Conservation (phyloP, 2,329 filamentous ascomycete genomes). For the Penicillium palitans region DNA sequence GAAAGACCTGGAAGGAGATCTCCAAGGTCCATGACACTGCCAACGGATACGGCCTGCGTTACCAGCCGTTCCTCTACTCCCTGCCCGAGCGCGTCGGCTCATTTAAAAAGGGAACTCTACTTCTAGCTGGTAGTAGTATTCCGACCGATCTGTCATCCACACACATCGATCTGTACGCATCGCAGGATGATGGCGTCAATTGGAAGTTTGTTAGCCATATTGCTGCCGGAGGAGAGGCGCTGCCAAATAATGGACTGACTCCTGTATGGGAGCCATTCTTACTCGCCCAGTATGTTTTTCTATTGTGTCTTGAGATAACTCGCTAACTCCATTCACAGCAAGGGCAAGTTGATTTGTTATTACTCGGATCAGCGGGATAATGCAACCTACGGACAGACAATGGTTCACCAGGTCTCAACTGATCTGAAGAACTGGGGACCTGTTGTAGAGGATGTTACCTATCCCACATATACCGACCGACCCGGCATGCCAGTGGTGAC, state of each 20-base stretch:
- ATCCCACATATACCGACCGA: slow-evolving; percentile 58
- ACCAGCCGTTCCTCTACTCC: slow-evolving; percentile 68
- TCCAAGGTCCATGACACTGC: slow-evolving; percentile 63
- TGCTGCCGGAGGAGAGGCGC: slow-evolving; percentile 62
- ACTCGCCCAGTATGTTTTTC: slow-evolving; percentile 47
- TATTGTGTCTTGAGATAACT: too few species aligned
- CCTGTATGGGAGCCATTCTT: slow-evolving; percentile 75
- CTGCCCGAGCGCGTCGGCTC: slow-evolving; percentile 59
- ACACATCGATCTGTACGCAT: slow-evolving; percentile 69
- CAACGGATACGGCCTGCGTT: slow-evolving; percentile 65
- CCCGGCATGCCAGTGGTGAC: slow-evolving; percentile 69
- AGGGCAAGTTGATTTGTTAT: slow-evolving; percentile 63
- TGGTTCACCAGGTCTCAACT: slow-evolving; percentile 62
- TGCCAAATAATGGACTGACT: slow-evolving; percentile 63
- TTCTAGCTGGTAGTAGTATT: slow-evolving; percentile 61
- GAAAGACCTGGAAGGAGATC: slow-evolving; percentile 63
- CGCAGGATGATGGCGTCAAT: slow-evolving; percentile 58
- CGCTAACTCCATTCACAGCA: slow-evolving; percentile 24
- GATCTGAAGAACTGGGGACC: slow-evolving; percentile 63
- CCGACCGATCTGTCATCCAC: slow-evolving; percentile 59
- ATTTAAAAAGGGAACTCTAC: slow-evolving; percentile 62
- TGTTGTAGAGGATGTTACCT: slow-evolving; percentile 59
- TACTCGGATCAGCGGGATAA: slow-evolving; percentile 71
- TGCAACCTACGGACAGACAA: slow-evolving; percentile 63
- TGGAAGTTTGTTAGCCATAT: slow-evolving; percentile 70